phyloP scores from a whole-genome alignment of 768 basidiomycete species.

The Leucosporidium scottii region DNA sequence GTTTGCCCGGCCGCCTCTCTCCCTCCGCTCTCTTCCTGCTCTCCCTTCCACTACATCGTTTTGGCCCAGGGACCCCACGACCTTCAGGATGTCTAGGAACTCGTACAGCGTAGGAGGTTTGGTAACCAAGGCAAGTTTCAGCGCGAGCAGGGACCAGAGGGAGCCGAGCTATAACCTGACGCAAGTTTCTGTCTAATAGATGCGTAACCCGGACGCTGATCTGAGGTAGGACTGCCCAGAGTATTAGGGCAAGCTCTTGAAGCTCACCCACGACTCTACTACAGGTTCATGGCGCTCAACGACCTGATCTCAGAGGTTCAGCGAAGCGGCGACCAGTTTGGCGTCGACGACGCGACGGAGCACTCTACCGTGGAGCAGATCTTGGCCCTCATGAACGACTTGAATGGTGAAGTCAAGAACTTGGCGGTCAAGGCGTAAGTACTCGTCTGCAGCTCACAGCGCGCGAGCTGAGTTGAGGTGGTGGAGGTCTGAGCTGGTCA shows the following conservation, averaged over 20 bases:
- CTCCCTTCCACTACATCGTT: too few species aligned
- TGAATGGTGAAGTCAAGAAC: constrained; percentile 97
- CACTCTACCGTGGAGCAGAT: constrained; percentile 76
- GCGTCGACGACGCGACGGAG: constrained; percentile 79
- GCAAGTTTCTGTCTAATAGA: background rate
- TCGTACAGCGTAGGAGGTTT: too few species aligned
- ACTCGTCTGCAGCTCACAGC: background rate
- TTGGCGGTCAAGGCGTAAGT: constrained; percentile 87
- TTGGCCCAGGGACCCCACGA: too few species aligned
- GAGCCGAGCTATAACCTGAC: background rate
- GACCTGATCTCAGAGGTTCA: constrained; percentile 82
- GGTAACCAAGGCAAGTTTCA: background rate
- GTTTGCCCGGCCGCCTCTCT: too few species aligned
- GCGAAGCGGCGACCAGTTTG: constrained; percentile 62
- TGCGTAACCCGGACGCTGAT: constrained; percentile 34
- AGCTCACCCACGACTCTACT: background rate
- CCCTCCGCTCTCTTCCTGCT: too few species aligned
- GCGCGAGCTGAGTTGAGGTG: background rate
- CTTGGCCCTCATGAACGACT: constrained; percentile 78
- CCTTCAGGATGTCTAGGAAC: too few species aligned
- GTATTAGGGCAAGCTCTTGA: background rate
- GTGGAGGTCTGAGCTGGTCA: background rate
- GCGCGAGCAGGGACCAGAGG: background rate
- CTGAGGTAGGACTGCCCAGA: constrained; percentile 8
- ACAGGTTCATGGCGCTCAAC: constrained; percentile 76